Base-by-base conservation (phyloP, 495 filamentous ascomycete species). In the Annulohypoxylon stygium region DNA sequence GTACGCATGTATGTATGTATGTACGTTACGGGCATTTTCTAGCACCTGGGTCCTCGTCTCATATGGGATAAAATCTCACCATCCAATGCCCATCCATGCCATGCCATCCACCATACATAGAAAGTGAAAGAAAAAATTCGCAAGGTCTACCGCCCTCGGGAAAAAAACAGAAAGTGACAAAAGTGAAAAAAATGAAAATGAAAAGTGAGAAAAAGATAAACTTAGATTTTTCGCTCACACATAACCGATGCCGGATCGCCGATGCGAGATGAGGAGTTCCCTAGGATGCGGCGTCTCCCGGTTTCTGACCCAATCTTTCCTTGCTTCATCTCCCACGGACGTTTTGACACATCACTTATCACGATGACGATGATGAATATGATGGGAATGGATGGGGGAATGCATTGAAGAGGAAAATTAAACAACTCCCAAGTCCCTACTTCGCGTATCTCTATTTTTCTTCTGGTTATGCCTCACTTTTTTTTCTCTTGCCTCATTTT, bases 261-360 rank as follows among this genome's bases (percentile, higher is more conserved):
- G 63, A 68, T 75, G 72, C 72, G 54, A 75, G 72, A 75, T 75
- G 72, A 47, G 43, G 43, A 47, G 62, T 67, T 64, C 62, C 71
- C 62, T 43, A 43, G 54, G 37, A 20, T 64, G 59, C 62, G 55
- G 66, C 61, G 60, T 63, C 23, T 61, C 23, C 65, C 66, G 54
- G 54, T 69, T 55, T 57, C 60, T 71, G 57, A 57, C 33, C 53
- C 57, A 26, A 23, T 60, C 18, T 18, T 12, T 30, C 26, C 8
- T 30, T 30, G 4, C 11, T 30, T 12, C 20, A 9, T 23, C 16
- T 26, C 45, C 20, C 11, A 34, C 45, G 54, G 47, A 25, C 12
- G 23, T 41, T 47, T 48, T 65, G 70, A 69, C 65, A 64, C 45
- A 60, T 73, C 60, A 73, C 54, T 65, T 73, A 34, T 47, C 65